Evolutionary conservation across 2,329 filamentous ascomycete species (phyloP), one percentile per base, ranked within the genome.

Genomic region (Pseudonectria foliicola): DNA sequence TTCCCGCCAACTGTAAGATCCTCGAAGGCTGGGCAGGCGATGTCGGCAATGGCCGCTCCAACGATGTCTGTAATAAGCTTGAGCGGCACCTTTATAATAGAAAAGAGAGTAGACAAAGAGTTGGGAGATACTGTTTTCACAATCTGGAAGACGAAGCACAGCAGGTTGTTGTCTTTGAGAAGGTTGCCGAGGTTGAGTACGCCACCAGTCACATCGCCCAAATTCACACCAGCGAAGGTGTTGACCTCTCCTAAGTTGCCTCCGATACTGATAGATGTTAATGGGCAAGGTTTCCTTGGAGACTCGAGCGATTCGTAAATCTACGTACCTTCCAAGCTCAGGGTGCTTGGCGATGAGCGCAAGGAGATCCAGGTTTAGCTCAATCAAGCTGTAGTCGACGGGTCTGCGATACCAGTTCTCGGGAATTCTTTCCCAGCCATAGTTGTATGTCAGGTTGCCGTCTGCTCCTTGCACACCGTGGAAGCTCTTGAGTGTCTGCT

Each of bases 231-330:
- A 4, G 62, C 56, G 44, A 72, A 75, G 25, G 60, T 66, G 51
- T 75, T 66, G 11, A 67, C 59, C 6, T 56, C 59, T 13, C 70
- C 68, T 4, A 61, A 60, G 42, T 75, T 75, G 11, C 71, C 71
- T 13, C 71, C 71, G 16, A 74, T 61, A 37, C 56, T 62, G 24
- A 45, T 53, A 21, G 5, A 6, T 8, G 18, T 21, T 21, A 21
- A 8, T 8, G 8, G 5, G 5, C 18, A 8, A 21, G 5, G 5
- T 21, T 6, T 8, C 18, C 18, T 21, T 21, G 18, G 18, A 21
- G 8, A n/a, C n/a, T n/a, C 8, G 8, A 8, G 5, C 5, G 18
- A 21, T 8, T 21, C 5, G 5, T 8, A 21, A 5, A 21, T 5
- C 8, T 6, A 21, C 18, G 8, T 21, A 21, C 18, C 18, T 21